Conservation (phyloP, 345 rosid genomes). For the Brassica napus region DNA sequence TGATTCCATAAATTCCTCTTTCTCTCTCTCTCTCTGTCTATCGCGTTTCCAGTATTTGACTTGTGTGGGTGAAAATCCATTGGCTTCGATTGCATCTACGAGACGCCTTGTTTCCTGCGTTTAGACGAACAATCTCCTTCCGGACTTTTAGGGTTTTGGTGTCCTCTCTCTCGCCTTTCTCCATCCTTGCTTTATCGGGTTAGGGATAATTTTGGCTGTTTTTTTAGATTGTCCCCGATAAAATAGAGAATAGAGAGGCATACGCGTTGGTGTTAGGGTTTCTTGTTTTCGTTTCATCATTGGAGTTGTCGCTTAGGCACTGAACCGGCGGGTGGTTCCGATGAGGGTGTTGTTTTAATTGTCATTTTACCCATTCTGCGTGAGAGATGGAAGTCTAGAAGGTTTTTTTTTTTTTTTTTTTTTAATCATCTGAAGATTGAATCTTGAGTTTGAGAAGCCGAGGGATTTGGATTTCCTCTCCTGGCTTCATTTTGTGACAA, state of each 20-base stretch:
- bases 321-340: conserved; percentile 17
- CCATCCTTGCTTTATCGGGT: not conserved
- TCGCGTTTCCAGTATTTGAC: conserved; percentile 3
- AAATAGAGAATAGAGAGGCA: conserved; percentile 6
- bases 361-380: conserved; percentile 47
- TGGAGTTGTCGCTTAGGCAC: conserved; percentile 25
- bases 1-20: conserved; percentile 6
- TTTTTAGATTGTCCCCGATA: not conserved
- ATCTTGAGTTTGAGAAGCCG: not conserved
- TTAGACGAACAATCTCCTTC: conserved; percentile 14
- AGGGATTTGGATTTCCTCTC: not conserved
- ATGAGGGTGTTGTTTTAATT: conserved; percentile 30
- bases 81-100: conserved; percentile 35
- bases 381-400: conserved; percentile 55
- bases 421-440: not conserved
- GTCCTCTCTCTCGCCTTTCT: not conserved
- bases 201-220: conserved; percentile 2
- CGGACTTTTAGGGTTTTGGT: conserved; percentile 28
- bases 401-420: not conserved
- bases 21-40: not conserved
- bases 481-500: not conserved
- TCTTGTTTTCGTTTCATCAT: not conserved
- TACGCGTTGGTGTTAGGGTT: conserved; percentile 35
- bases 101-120: conserved; percentile 13
- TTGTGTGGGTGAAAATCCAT: conserved; percentile 25